Evolutionary conservation across 345 rosid genomes (phyloP).

Genomic region (Syzygium aromaticum): DNA sequence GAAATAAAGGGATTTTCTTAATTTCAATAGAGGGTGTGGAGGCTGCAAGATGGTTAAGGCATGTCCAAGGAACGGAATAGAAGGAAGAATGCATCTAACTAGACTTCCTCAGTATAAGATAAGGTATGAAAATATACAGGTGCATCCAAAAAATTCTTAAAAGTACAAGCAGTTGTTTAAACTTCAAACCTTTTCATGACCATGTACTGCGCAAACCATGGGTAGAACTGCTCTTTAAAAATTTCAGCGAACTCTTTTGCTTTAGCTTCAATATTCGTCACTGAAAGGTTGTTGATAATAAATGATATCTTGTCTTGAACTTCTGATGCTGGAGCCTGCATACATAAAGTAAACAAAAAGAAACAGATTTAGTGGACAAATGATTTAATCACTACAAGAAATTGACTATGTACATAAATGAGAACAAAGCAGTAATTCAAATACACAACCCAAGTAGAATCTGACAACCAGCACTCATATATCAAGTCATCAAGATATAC

Average conservation of each 20-base stretch:
- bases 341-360: background rate
- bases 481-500: background rate
- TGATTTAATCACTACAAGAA: background rate
- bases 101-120: background rate
- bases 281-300: slow-evolving; percentile 79
- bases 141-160: background rate
- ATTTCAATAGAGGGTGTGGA: background rate
- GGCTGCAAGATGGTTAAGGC: background rate
- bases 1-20: background rate
- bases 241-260: slow-evolving; percentile 81
- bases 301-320: slow-evolving; percentile 87
- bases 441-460: background rate
- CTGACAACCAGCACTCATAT: background rate
- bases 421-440: background rate
- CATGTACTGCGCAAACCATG: slow-evolving; percentile 99
- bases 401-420: background rate
- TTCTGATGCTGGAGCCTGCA: slow-evolving; percentile 80
- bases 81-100: background rate
- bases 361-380: background rate
- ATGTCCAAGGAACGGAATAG: background rate
- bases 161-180: background rate
- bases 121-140: background rate
- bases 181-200: slow-evolving; percentile 86
- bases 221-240: slow-evolving; percentile 68
- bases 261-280: slow-evolving; percentile 69